These are phyloP conservation scores for Camelina laxa DNA, from an alignment of 345 rosid species.

Conservation along the genomic window DNA sequence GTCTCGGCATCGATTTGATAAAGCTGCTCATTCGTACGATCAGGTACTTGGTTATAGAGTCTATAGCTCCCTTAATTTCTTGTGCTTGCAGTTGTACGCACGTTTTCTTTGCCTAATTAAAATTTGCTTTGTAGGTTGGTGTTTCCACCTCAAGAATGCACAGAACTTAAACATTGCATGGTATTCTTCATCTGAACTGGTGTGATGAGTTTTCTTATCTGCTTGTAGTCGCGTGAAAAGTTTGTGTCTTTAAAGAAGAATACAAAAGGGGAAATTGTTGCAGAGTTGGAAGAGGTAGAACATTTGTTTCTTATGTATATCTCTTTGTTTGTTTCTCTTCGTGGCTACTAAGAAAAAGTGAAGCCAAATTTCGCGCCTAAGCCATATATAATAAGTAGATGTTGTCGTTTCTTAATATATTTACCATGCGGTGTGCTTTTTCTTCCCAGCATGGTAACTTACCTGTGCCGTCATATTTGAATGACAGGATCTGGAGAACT, in stretches of 20 bases:
- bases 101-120: background rate
- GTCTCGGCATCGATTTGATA: slow-evolving; percentile 72
- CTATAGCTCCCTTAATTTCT: slow-evolving; percentile 7
- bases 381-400: background rate
- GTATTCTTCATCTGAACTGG: slow-evolving; percentile 23
- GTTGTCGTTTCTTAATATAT: background rate
- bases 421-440: background rate
- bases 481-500: slow-evolving; percentile 80
- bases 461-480: slow-evolving; percentile 16
- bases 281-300: slow-evolving; percentile 85
- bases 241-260: slow-evolving; percentile 89
- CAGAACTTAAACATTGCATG: background rate
- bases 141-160: slow-evolving; percentile 1
- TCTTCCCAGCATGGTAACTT: slow-evolving; percentile 10
- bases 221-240: slow-evolving; percentile 82
- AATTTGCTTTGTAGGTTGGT: background rate
- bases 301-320: slow-evolving; percentile 11
- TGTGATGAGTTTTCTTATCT: slow-evolving; percentile 29
- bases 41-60: slow-evolving; percentile 61
- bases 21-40: slow-evolving; percentile 67
- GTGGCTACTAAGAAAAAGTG: slow-evolving; percentile 6
- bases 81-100: slow-evolving; percentile 21
- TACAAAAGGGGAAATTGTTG: slow-evolving; percentile 72
- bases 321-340: slow-evolving; percentile 11
- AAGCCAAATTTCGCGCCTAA: background rate